Evolutionary conservation across 768 basidiomycete species (phyloP), one percentile per base, ranked within the genome.

Genomic region (Leccinum broughii): DNA sequence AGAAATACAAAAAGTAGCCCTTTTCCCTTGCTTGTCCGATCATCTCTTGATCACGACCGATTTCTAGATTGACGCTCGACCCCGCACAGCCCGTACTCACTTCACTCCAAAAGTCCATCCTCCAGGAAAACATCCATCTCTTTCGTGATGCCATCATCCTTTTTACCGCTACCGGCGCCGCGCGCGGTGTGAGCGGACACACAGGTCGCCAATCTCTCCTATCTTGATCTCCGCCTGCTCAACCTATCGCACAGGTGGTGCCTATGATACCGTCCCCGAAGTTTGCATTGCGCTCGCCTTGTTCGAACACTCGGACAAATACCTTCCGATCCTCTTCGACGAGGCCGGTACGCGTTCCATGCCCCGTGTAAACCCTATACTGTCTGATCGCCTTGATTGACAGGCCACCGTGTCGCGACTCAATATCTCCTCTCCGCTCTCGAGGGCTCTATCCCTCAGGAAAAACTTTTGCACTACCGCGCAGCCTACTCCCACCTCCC

Each of bases 391-490:
- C 34, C 34, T 22, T 35, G 39, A 54, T 28, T 30, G 22, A 49
- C 59, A 89, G 93, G 93, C 34, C 93, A 94, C 69, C 89, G 93
- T 69, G 93, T 95, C 59, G 93, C 92, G 1, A 93, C 92, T 0
- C 93, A 95, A 70, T 95, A 94, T 72, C 80, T 95, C 34, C 82
- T 94, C 32, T 80, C 92, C 35, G 92, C 88, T 0, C 79, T 94
- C 13, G 86, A 92, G 35, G 91, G 91, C 0, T 71, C 83, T 26
- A 58, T 94, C 35, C 85, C 90, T 11, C 77, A 82, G 2, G 89
- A 90, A 66, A 90, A 93, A 39, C 84, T 95, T 51, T 76, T 95
- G 4, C 88, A 89, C 70, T 95, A 95, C 74, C 89, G 93, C 54
- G 89, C 86, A 68, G 93, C 93, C n/a, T n/a, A n/a, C n/a, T n/a